Conservation (phyloP, 2,329 filamentous ascomycete species). For the Botryotinia calthae region DNA sequence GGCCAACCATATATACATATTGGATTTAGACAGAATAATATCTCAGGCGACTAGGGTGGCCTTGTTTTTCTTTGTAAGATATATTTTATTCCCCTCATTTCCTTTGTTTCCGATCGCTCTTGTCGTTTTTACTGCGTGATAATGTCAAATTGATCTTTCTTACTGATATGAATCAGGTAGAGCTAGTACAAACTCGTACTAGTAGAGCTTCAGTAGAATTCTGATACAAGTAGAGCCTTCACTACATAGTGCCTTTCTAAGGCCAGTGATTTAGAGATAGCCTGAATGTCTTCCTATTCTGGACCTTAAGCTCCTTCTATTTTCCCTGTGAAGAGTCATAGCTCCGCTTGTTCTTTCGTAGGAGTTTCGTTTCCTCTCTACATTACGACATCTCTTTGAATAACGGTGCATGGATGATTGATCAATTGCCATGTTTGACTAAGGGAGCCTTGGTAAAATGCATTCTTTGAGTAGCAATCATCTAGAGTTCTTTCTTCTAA, state of each 20-base stretch:
- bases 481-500: neutral
- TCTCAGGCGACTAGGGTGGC: neutral
- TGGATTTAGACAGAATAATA: neutral
- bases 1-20: neutral
- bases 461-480: neutral
- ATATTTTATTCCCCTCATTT: neutral
- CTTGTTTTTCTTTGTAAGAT: neutral
- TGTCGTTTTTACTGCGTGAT: neutral
- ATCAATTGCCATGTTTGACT: accelerated
- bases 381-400: neutral
- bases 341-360: neutral
- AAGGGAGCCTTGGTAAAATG: neutral
- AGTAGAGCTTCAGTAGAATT: neutral
- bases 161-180: neutral
- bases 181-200: neutral
- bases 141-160: neutral
- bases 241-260: neutral
- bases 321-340: neutral
- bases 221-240: neutral
- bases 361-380: neutral
- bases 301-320: neutral
- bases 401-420: neutral
- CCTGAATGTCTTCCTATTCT: neutral
- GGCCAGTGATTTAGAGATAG: neutral
- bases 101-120: neutral